Evolutionary conservation across 176 grass and related monocot species (phyloP), one percentile per base, ranked within the genome.

Genomic region (Juncus effusus): DNA sequence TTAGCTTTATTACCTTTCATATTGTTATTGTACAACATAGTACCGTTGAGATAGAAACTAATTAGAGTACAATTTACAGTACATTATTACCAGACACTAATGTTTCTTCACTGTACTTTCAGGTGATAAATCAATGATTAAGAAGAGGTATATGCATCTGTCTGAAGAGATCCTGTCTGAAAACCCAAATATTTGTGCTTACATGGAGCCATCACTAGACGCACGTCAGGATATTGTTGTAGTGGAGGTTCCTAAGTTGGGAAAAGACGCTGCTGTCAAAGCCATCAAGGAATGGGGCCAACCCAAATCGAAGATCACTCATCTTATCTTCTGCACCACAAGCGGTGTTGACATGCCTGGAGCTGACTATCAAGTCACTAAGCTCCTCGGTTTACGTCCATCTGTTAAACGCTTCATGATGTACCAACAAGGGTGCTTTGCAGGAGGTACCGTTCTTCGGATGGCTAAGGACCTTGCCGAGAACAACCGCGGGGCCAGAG

Each of bases 381-480:
- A 70, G 38, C 51, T 70, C 36, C 67, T 70, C 3, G 67, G 67
- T 57, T 50, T 70, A 13, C 67, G 67, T 70, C 67, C 67, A 70
- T 70, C 67, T 6, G 52, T 70, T 11, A 70, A 70, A 2, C 67
- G 67, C 13, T 56, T 70, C 67, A 70, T 70, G 67, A 70, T 70
- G 67, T 70, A 70, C 67, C 67, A 70, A n/a, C 67, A 70, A 19
- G 67, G 67, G 40, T 70, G 67, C 11, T 70, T 57, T 57, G 67
- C 67, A 3, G 67, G 67, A 28, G 67, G 67, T 3, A 70, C 67
- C 0, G 67, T 70, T 56, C 67, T 70, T 57, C 67, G 67, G 36
- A 70, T 70, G 67, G 67, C 67, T 37, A 70, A 70, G 36, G 67
- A 70, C 52, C 67, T 70, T 56, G 67, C 67, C 16, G 67, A 70